Evolutionary conservation across 2,329 filamentous ascomycete genomes (phyloP), one percentile per base, ranked within the genome.

Genomic region (Aspergillus costaricaensis): DNA sequence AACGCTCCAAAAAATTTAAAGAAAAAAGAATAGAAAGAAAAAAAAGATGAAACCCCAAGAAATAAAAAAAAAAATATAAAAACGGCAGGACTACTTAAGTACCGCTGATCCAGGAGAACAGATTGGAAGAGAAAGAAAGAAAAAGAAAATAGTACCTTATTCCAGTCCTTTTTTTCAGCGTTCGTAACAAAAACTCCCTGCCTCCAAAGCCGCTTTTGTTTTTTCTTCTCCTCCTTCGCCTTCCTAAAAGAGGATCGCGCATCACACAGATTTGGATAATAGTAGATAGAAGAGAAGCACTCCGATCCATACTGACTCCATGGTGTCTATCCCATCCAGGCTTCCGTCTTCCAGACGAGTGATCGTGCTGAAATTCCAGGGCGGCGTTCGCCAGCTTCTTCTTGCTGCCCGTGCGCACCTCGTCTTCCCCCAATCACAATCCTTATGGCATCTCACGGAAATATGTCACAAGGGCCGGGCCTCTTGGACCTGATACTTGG

Each of bases 381-480:
- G 61, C 62, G 61, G 61, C 59, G 61, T 59, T 62, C 63, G 59
- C 58, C 65, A 66, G 64, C 55, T 36, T 36, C 32, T 36, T 36
- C 32, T 58, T 66, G 60, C 61, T 66, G 65, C 63, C 62, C 65
- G 66, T 66, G 66, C 66, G 65, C 62, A 65, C 57, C 62, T 59
- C 50, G 55, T 56, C 48, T 14, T 56, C 58, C 64, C 48, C 64
- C 64, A 67, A 67, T 68, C 65, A 68, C 54, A 59, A 60, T 53
- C 58, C 58, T 58, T 55, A 47, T 61, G 68, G 67, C 62, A 70
- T 69, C 67, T 71, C 66, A 67, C 65, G 65, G 62, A 66, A 60
- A 68, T 68, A 63, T 69, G 65, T 68, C 63, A 63, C 67, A 70
- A 69, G 65, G 66, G 61, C 61, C 59, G 62, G 69, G 59, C 70